Evolutionary conservation across 345 rosid species (phyloP), one percentile per base, ranked within the genome.

Genomic region (Eucalyptus pumila): DNA sequence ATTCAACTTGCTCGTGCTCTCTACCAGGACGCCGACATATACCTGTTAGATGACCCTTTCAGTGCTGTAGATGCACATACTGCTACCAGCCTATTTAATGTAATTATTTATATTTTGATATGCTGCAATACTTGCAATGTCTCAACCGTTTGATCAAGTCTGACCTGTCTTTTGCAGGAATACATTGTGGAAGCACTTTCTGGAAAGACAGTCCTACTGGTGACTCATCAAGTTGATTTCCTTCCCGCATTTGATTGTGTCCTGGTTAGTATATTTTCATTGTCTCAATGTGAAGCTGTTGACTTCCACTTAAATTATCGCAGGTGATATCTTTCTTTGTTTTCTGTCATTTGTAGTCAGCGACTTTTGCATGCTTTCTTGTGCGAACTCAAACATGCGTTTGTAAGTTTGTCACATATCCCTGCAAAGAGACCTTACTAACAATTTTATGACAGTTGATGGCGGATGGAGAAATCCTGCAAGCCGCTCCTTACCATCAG

Each of bases 11-110:
- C 99, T 54, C 99, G 98, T 88, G 99, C 99, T 40, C 97, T 97
- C 48, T 97, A 97, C 92, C 97, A 97, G 91, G 93, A 96, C 81
- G 98, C 98, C 56, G 99, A 97, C 90, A 94, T 96, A 50, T 97
- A 97, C 88, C 96, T 97, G 52, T 89, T 97, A 93, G 99, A 96
- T 80, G 99, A 97, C 94, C 99, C 99, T 17, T 97, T 97, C 87
- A 97, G 99, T 89, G 99, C 99, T 10, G 98, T 97, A 87, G 99
- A 97, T 94, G 99, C 99, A 34, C 96, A 96, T 72, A 97, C 99
- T 65, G 99, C 99, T 83, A 92, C 98, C 14, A 96, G 95, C 93
- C 95, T 97, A 88, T 96, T 97, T 87, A 94, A 96, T 90, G 99
- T 97, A 95, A 91, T 72, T 40, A 76, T 76, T 40, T 37, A 6